phyloP scores from a whole-genome alignment of 2,329 filamentous ascomycete genomes.

The Lachnellula occidentalis region DNA sequence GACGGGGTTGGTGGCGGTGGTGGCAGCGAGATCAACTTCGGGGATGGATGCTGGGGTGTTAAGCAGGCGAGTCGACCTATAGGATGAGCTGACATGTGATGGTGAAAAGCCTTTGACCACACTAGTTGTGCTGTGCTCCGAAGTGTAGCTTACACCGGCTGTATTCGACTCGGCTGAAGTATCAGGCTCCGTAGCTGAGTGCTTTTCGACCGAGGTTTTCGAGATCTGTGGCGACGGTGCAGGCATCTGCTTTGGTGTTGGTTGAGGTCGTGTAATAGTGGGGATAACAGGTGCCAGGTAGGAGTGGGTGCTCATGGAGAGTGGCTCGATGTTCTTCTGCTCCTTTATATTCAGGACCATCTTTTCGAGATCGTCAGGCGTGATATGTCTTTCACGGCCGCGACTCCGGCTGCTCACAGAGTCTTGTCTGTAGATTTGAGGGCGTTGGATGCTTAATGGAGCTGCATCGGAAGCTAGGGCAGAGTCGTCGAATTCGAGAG shows the following conservation, averaged over 20 bases:
- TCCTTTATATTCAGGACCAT: slow-evolving; percentile 91
- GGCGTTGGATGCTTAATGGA: slow-evolving; percentile 55
- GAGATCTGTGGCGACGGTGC: slow-evolving; percentile 47
- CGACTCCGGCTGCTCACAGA: slow-evolving; percentile 67
- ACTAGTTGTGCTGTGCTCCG: slow-evolving; percentile 44
- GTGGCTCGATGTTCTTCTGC: slow-evolving; percentile 61
- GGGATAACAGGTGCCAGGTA: slow-evolving; percentile 42
- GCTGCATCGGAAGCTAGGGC: slow-evolving; percentile 43
- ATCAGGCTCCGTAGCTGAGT: slow-evolving; percentile 21
- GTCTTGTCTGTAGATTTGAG: slow-evolving; percentile 65
- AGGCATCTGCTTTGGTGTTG: slow-evolving; percentile 41
- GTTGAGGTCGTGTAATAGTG: slow-evolving; percentile 29
- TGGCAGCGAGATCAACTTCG: slow-evolving; percentile 46
- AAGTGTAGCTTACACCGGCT: slow-evolving; percentile 31
- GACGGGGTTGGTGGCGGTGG: slow-evolving; percentile 39
- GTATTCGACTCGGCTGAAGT: slow-evolving; percentile 33
- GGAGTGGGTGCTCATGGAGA: slow-evolving; percentile 36
- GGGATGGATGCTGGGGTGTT: slow-evolving; percentile 36
- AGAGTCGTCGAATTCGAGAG: slow-evolving; percentile 46
- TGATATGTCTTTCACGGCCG: slow-evolving; percentile 79
- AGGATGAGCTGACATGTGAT: slow-evolving; percentile 64
- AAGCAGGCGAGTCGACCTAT: slow-evolving; percentile 42
- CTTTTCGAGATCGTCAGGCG: slow-evolving; percentile 86
- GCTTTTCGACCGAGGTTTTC: slow-evolving; percentile 35
- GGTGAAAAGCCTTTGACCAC: slow-evolving; percentile 85